phyloP scores from a whole-genome alignment of 768 basidiomycete genomes.

The Podaxis pistillaris region DNA sequence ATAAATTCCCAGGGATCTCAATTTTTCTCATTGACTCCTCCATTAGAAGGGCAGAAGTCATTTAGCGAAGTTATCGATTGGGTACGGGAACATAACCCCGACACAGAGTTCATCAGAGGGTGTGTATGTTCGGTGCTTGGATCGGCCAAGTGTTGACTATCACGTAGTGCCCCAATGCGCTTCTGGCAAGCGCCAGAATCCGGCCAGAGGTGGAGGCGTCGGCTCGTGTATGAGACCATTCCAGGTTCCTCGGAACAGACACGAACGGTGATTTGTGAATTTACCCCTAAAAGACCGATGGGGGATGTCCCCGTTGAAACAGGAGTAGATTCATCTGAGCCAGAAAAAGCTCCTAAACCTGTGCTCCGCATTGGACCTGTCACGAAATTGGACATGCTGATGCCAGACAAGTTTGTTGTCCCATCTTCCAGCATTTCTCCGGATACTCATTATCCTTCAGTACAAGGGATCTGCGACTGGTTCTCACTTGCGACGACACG shows the following conservation, averaged over 20 bases:
- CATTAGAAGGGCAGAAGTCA: constrained; percentile 9
- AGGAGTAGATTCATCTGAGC: not conserved
- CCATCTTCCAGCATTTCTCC: not conserved
- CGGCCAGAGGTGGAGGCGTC: constrained; percentile 5
- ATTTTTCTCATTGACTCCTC: constrained; percentile 3
- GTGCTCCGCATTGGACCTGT: not conserved
- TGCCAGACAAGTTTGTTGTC: constrained; percentile 15
- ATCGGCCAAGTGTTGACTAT: not conserved
- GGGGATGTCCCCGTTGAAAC: not conserved
- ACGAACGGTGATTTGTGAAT: constrained; percentile 5
- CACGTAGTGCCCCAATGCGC: constrained; percentile 1
- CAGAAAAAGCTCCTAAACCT: not conserved
- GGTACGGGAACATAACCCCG: constrained; percentile 4
- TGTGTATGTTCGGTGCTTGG: not conserved
- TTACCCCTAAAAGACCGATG: not conserved
- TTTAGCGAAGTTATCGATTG: constrained; percentile 9
- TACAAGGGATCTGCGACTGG: constrained; percentile 10
- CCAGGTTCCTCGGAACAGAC: not conserved
- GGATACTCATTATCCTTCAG: not conserved
- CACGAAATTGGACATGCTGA: constrained; percentile 9
- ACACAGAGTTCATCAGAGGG: constrained; percentile 7
- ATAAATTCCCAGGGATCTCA: not conserved
- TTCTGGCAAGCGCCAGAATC: constrained; percentile 11
- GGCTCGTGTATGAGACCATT: constrained; percentile 8
- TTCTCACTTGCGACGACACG: not conserved